Conservation (phyloP, 2,329 filamentous ascomycete genomes). For the Aspergillus alliaceus region DNA sequence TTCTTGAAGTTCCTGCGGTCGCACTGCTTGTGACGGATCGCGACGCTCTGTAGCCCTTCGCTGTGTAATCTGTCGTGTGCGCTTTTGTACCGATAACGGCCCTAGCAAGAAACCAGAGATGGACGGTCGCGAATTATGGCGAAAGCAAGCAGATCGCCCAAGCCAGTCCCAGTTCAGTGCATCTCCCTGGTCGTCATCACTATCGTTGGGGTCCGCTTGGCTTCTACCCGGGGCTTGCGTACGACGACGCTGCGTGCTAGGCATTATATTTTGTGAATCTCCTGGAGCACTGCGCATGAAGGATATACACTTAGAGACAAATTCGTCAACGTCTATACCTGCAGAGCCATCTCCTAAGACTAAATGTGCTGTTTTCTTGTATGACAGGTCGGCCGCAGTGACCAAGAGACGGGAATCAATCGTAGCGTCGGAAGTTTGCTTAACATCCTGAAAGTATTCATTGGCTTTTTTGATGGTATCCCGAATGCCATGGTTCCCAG, state of each 20-base stretch:
- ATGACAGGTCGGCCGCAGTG: conserved; percentile 74
- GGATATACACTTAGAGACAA: conserved; percentile 82
- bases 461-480: conserved; percentile 68
- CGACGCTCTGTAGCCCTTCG: conserved; percentile 69
- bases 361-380: conserved; percentile 73
- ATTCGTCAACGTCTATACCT: conserved; percentile 85
- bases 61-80: conserved; percentile 67
- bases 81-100: conserved; percentile 85
- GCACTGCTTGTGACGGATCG: conserved; percentile 64
- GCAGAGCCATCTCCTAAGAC: conserved; percentile 70
- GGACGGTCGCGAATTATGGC: conserved; percentile 70
- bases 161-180: conserved; percentile 84
- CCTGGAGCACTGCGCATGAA: conserved; percentile 75
- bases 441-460: conserved; percentile 65
- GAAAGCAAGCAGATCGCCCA: conserved; percentile 74
- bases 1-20: conserved; percentile 74
- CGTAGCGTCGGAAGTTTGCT: conserved; percentile 86
- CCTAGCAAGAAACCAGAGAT: conserved; percentile 83
- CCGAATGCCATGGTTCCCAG: conserved; percentile 64
- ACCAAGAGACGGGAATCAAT: conserved; percentile 87
- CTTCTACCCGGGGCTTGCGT: conserved; percentile 32
- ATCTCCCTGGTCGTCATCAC: conserved; percentile 70
- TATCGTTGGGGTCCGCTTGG: conserved; percentile 55
- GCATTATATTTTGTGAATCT: conserved; percentile 51
- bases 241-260: conserved; percentile 39